A percentile compares a stretch with the other conserved stretches of the same genome.
These are phyloP conservation scores for Magnusiomyces sp. DNA, from an alignment of 1,139 yeast genomes.

Conservation along the genomic window DNA sequence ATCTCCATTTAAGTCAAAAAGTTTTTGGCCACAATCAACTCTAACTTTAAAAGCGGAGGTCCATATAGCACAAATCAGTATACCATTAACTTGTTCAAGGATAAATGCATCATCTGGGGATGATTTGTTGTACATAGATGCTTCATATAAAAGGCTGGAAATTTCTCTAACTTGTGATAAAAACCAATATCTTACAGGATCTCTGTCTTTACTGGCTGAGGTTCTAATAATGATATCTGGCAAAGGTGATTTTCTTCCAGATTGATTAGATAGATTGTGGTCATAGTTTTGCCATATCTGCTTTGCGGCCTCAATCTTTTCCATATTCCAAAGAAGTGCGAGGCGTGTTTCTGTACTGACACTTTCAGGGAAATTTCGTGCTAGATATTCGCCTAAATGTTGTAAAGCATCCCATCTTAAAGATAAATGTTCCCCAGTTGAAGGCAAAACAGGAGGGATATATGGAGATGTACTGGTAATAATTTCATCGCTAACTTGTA, in stretches of 20 bases:
- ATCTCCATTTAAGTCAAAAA: conserved; percentile 18
- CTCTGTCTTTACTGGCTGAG: conserved; percentile 12
- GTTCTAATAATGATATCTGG: conserved; percentile 15
- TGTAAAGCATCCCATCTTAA: conserved; percentile 35
- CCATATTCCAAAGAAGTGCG: conserved; percentile 42
- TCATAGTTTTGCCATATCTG: conserved; percentile 38
- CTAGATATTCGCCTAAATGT: conserved; percentile 41
- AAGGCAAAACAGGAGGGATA: conserved; percentile 39
- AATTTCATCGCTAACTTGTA: conserved; percentile 46
- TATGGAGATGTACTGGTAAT: conserved; percentile 40
- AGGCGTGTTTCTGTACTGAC: conserved; percentile 31
- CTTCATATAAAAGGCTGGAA: conserved; percentile 16
- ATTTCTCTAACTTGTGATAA: conserved; percentile 18
- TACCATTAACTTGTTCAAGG: conserved; percentile 25
- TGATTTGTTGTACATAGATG: conserved; percentile 13
- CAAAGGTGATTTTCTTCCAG: not conserved
- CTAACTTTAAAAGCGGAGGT: conserved; percentile 25
- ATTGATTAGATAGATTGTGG: not conserved
- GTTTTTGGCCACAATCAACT: conserved; percentile 14
- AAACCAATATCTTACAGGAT: conserved; percentile 23
- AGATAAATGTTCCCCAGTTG: conserved; percentile 38
- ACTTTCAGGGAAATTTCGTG: conserved; percentile 39
- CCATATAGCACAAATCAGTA: conserved; percentile 23
- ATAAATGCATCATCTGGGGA: conserved; percentile 8
- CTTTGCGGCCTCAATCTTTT: conserved; percentile 48